Percentiles rank a stretch among this genome's conserved stretches.
phyloP scores from a whole-genome alignment of 768 basidiomycete genomes.

The Pleurotus cornucopiae region DNA sequence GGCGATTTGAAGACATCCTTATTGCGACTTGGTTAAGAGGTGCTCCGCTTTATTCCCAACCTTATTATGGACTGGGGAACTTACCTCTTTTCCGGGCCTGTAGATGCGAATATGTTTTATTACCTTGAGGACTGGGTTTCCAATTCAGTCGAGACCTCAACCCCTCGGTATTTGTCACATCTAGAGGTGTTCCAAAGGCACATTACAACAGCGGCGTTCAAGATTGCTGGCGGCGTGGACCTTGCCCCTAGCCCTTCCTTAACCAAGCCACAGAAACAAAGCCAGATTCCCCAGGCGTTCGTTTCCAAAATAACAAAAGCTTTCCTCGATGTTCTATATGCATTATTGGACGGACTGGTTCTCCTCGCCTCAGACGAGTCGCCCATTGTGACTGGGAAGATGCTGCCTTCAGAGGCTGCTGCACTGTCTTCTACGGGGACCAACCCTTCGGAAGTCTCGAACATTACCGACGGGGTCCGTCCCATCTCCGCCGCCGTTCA shows the following conservation, averaged over 20 bases:
- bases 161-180: slow-evolving; percentile 72
- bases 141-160: slow-evolving; percentile 55
- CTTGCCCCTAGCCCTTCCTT: slow-evolving; percentile 37
- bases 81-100: not conserved
- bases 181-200: slow-evolving; percentile 82
- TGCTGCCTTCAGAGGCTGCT: slow-evolving; percentile 22
- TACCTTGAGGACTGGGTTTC: slow-evolving; percentile 83
- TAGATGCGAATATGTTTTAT: slow-evolving; percentile 78
- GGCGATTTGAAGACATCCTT: slow-evolving; percentile 85
- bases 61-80: not conserved
- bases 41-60: slow-evolving; percentile 26
- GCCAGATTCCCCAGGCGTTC: slow-evolving; percentile 58
- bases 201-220: slow-evolving; percentile 70
- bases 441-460: slow-evolving; percentile 53
- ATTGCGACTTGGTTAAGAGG: slow-evolving; percentile 81
- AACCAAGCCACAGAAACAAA: slow-evolving; percentile 53
- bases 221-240: slow-evolving; percentile 76
- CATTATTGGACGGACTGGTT: slow-evolving; percentile 82
- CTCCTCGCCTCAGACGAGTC: slow-evolving; percentile 73
- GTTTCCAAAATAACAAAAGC: slow-evolving; percentile 73
- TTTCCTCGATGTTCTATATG: slow-evolving; percentile 82
- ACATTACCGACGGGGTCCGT: slow-evolving; percentile 61
- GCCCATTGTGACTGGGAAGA: slow-evolving; percentile 37
- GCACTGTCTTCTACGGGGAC: slow-evolving; percentile 27
- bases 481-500: slow-evolving; percentile 6